These are phyloP conservation scores for Penicillium crustosum DNA, from an alignment of 2,329 filamentous ascomycete species.

Conservation along the genomic window DNA sequence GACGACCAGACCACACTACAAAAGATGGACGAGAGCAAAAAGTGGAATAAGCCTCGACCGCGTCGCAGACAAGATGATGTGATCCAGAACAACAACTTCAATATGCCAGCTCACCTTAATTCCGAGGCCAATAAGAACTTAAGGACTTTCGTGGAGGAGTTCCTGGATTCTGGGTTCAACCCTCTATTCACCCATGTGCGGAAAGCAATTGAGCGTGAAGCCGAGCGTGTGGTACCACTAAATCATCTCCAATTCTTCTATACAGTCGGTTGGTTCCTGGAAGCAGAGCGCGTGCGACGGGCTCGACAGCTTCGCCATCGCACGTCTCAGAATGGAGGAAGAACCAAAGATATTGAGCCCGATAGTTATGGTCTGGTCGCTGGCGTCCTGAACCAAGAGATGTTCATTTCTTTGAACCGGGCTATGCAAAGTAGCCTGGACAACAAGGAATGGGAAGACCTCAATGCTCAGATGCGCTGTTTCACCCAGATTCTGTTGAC, in stretches of 20 bases:
- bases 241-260: conserved; percentile 90
- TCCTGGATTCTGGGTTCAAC: conserved; percentile 93
- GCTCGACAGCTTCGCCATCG: conserved; percentile 56
- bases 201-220: conserved; percentile 86
- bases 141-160: conserved; percentile 82
- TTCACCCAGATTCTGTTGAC: conserved; percentile 93
- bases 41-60: conserved; percentile 77
- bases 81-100: conserved; percentile 67
- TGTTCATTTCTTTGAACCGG: conserved; percentile 83
- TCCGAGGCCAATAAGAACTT: conserved; percentile 73
- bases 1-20: conserved; percentile 71
- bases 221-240: conserved; percentile 72
- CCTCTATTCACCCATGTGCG: conserved; percentile 81
- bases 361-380: conserved; percentile 86
- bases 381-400: conserved; percentile 88
- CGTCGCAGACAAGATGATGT: conserved; percentile 62
- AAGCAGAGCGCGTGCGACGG: conserved; percentile 75
- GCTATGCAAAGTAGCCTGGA: conserved; percentile 77
- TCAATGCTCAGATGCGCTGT: conserved; percentile 86
- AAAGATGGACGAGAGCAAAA: conserved; percentile 90
- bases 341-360: conserved; percentile 57
- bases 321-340: conserved; percentile 47
- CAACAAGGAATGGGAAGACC: conserved; percentile 80
- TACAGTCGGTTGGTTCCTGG: conserved; percentile 85
- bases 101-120: conserved; percentile 68